Evolutionary conservation across 345 rosid genomes (phyloP).

Genomic region (Firmiana major): DNA sequence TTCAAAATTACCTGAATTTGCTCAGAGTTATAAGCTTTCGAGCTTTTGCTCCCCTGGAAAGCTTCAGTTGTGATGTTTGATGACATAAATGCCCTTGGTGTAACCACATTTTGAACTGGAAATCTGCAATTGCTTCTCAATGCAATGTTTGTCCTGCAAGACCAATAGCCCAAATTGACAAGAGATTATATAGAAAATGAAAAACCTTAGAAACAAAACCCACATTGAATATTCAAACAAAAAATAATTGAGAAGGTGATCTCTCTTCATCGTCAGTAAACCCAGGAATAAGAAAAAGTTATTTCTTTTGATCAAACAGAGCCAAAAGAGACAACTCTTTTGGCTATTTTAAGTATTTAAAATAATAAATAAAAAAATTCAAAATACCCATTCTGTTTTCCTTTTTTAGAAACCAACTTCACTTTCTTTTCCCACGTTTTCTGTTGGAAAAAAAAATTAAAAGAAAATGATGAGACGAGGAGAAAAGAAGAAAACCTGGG

Average conservation of each 20-base stretch:
- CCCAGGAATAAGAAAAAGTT: neutral
- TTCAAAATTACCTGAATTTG: slow-evolving; percentile 70
- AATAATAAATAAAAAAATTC: neutral
- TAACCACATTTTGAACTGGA: slow-evolving; percentile 34
- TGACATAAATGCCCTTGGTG: slow-evolving; percentile 63
- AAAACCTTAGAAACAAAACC: neutral
- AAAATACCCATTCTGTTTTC: neutral
- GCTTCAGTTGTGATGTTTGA: slow-evolving; percentile 54
- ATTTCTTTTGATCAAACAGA: neutral
- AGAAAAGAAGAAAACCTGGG: slow-evolving; percentile 42
- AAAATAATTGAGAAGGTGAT: neutral
- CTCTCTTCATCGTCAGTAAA: neutral
- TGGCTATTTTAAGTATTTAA: neutral
- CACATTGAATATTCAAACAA: neutral
- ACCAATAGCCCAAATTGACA: neutral
- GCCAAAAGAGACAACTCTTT: neutral
- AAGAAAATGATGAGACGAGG: neutral
- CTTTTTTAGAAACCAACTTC: neutral
- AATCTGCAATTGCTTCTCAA: slow-evolving; percentile 28
- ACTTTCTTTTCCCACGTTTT: neutral
- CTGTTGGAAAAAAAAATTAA: neutral
- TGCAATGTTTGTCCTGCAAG: slow-evolving; percentile 48
- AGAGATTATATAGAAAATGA: neutral
- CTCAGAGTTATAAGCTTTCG: slow-evolving; percentile 71
- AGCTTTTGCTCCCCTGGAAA: slow-evolving; percentile 44